Conservation (phyloP, 2,329 filamentous ascomycete species). For the Colletotrichum filicis region DNA sequence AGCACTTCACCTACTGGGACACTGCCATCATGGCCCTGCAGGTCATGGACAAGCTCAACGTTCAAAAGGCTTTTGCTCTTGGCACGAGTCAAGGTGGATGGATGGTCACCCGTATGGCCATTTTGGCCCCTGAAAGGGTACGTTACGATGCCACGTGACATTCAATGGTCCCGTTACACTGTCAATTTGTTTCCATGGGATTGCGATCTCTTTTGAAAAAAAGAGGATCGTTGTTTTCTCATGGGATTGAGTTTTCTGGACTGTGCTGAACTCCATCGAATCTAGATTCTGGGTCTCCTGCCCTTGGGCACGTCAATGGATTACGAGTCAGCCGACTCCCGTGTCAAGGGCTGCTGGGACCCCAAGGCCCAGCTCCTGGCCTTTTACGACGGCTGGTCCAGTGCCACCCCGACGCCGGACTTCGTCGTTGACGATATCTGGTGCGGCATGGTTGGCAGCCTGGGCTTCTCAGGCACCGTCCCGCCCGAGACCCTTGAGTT, state of each 20-base stretch:
- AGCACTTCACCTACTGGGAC: conserved; percentile 68
- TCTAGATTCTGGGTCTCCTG: conserved; percentile 58
- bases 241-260: background rate
- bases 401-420: conserved; percentile 51
- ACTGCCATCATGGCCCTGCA: conserved; percentile 64
- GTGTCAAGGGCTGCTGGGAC: conserved; percentile 61
- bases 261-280: background rate
- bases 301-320: conserved; percentile 64
- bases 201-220: background rate
- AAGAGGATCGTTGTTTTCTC: background rate
- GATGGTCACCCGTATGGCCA: conserved; percentile 61
- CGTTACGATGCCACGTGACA: conserved; percentile 18
- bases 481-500: conserved; percentile 50
- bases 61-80: conserved; percentile 59
- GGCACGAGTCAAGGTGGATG: conserved; percentile 65
- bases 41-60: conserved; percentile 61
- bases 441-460: conserved; percentile 54
- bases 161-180: background rate
- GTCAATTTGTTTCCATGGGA: background rate
- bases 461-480: conserved; percentile 58
- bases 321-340: conserved; percentile 58
- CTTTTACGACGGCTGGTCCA: conserved; percentile 56
- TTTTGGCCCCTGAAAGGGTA: conserved; percentile 60
- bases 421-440: conserved; percentile 60
- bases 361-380: conserved; percentile 52